phyloP scores from a whole-genome alignment of 176 grass and related monocot genomes.

The Leersia perrieri region DNA sequence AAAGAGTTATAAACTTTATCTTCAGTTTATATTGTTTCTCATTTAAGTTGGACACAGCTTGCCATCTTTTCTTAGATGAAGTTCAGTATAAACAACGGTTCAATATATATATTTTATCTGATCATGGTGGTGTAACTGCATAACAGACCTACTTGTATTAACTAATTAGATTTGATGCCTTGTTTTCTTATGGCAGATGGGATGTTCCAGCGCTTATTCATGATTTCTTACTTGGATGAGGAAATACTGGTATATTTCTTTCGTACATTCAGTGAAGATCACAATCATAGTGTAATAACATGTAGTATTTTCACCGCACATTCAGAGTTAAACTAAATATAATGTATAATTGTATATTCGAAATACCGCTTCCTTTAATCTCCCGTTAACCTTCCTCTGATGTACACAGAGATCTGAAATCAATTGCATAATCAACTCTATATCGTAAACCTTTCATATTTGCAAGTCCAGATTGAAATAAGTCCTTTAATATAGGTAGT shows the following conservation, averaged over 20 bases:
- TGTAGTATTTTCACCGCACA: not conserved
- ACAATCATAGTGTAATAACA: not conserved
- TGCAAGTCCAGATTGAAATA: not conserved
- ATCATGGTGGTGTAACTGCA: not conserved
- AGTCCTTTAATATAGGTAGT: not conserved
- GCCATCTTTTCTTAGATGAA: not conserved
- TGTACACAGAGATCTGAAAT: not conserved
- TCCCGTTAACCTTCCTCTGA: not conserved
- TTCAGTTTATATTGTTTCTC: not conserved
- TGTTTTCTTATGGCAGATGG: slow-evolving; percentile 49
- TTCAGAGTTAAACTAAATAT: not conserved
- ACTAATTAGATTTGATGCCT: not conserved
- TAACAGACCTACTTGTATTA: not conserved
- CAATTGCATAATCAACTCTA: not conserved
- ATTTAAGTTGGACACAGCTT: not conserved
- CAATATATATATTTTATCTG: slow-evolving; percentile 4
- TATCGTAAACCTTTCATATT: not conserved
- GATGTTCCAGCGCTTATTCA: slow-evolving; percentile 79
- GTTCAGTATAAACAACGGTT: not conserved
- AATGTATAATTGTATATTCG: not conserved
- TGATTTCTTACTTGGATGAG: slow-evolving; percentile 99
- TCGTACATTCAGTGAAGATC: not conserved
- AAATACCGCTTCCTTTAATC: not conserved
- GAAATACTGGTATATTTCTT: slow-evolving; percentile 88
- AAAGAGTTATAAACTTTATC: not conserved